A percentile compares a stretch with the other conserved stretches of the same genome.
Evolutionary conservation across 148 eudicot species (phyloP).

Genomic region (Pharnaceum exiguum): DNA sequence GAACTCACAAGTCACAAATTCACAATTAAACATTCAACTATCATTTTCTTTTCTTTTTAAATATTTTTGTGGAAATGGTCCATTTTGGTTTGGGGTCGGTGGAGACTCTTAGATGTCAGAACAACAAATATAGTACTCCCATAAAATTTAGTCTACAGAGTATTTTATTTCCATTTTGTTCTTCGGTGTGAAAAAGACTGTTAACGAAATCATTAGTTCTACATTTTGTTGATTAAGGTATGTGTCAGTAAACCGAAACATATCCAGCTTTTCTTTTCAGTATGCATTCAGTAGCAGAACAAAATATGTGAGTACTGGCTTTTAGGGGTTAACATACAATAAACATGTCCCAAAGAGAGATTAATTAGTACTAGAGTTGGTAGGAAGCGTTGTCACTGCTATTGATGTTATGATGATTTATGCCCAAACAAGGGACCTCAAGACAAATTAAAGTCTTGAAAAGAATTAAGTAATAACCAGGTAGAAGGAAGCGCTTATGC

Average conservation of each 20-base stretch:
- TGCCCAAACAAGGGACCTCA: too few species aligned
- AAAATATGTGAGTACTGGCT: too few species aligned
- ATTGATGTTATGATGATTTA: too few species aligned
- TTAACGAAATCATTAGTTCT: constrained; percentile 14
- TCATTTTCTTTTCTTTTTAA: background rate
- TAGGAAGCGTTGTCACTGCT: background rate
- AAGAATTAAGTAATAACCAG: too few species aligned
- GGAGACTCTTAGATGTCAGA: too few species aligned
- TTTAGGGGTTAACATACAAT: background rate
- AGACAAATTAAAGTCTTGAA: too few species aligned
- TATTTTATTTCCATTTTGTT: too few species aligned
- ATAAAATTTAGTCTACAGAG: too few species aligned
- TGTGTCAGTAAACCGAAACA: constrained; percentile 12
- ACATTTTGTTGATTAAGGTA: background rate
- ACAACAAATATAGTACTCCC: too few species aligned
- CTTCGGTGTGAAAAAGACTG: background rate
- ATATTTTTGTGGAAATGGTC: background rate
- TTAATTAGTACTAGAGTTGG: background rate
- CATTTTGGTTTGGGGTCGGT: background rate
- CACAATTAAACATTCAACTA: background rate
- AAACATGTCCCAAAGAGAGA: constrained; percentile 9
- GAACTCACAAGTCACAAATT: background rate
- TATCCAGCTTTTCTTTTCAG: background rate
- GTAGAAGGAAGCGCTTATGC: too few species aligned
- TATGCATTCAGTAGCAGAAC: too few species aligned